phyloP scores from a whole-genome alignment of 331 rosid genomes.

The Dryas integrifolia region DNA sequence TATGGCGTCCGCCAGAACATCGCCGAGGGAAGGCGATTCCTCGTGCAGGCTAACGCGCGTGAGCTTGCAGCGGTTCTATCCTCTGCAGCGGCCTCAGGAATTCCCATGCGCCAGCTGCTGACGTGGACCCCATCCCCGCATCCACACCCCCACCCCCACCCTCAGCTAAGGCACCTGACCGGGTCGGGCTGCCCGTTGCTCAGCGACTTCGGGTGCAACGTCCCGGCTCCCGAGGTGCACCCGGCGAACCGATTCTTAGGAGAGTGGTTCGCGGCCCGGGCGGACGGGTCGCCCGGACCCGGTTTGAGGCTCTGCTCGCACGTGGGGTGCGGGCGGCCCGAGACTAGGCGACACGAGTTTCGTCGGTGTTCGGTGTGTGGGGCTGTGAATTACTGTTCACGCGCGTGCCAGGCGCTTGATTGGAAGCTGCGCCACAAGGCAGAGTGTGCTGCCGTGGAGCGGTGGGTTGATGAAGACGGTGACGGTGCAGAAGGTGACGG shows the following conservation, averaged over 20 bases:
- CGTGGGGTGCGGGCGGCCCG: slow-evolving; percentile 83
- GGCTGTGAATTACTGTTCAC: slow-evolving; percentile 84
- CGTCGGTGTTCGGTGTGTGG: slow-evolving; percentile 97
- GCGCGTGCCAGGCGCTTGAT: slow-evolving; percentile 96
- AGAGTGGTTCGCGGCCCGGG: slow-evolving; percentile 60
- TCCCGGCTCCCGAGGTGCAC: slow-evolving; percentile 76
- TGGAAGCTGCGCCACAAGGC: slow-evolving; percentile 89
- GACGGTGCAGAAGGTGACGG: slow-evolving; percentile 44
- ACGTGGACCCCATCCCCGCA: slow-evolving; percentile 44
- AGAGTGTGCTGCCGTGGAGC: slow-evolving; percentile 63
- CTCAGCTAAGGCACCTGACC: slow-evolving; percentile 39
- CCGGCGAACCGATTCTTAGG: slow-evolving; percentile 67
- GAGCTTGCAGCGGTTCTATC: slow-evolving; percentile 77
- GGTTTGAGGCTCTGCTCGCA: slow-evolving; percentile 83
- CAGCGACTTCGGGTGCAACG: slow-evolving; percentile 92
- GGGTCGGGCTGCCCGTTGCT: slow-evolving; percentile 64
- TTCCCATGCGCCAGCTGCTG: slow-evolving; percentile 35
- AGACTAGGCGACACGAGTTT: slow-evolving; percentile 81
- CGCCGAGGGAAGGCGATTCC: slow-evolving; percentile 79
- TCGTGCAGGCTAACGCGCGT: slow-evolving; percentile 86
- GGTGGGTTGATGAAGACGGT: slow-evolving; percentile 60
- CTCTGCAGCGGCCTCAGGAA: slow-evolving; percentile 21
- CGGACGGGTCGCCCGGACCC: slow-evolving; percentile 36
- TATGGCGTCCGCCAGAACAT: slow-evolving; percentile 89
- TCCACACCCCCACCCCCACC: slow-evolving; percentile 30